Base-by-base conservation (phyloP, 2,329 filamentous ascomycete genomes). In the Ophiocordyceps sinensis region DNA sequence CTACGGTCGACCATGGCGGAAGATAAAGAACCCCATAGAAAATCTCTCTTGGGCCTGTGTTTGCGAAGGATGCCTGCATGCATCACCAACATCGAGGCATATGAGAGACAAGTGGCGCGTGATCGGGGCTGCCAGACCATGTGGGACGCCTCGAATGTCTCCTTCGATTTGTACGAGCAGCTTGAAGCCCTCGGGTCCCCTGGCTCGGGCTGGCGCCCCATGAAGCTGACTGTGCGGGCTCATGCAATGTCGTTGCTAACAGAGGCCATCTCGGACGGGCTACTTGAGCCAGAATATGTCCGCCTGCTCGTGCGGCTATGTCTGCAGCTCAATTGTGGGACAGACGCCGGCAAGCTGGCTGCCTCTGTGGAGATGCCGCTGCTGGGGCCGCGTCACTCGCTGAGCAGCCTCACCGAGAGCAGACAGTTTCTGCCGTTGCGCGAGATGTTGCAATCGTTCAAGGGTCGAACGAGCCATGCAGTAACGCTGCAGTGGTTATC, bases 31-130 rank as follows among this genome's bases (percentile, higher is more conserved):
- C 34, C 49, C 10, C 50, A 51, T 14, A 45, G 46, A 6, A 60
- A 59, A 38, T 61, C 60, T 10, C 48, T 63, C 4, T 43, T 63
- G 9, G 53, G 51, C n/a, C 57, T 63, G 51, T 63, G 60, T 32
- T 45, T 63, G 30, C 60, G 57, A 13, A 53, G 47, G 41, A 41
- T 59, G 12, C 55, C 57, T 3, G 47, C 47, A 9, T 55, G 53
- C 19, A 37, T 60, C 23, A 49, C 53, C 13, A 43, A 58, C 10
- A 61, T 62, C 36, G 55, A 60, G 36, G 51, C 49, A 28, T 62
- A 56, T 50, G 57, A 62, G n/a, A 46, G 43, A 5, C 45, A 53
- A 21, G 40, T 41, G 19, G 48, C 51, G 12, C 49, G 48, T 36
- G 43, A 50, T 7, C 43, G 48, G 6, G 51, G 54, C 4, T 45